These are phyloP conservation scores for Penicillium cosmopolitanum DNA, from an alignment of 495 filamentous ascomycete genomes.

Conservation along the genomic window DNA sequence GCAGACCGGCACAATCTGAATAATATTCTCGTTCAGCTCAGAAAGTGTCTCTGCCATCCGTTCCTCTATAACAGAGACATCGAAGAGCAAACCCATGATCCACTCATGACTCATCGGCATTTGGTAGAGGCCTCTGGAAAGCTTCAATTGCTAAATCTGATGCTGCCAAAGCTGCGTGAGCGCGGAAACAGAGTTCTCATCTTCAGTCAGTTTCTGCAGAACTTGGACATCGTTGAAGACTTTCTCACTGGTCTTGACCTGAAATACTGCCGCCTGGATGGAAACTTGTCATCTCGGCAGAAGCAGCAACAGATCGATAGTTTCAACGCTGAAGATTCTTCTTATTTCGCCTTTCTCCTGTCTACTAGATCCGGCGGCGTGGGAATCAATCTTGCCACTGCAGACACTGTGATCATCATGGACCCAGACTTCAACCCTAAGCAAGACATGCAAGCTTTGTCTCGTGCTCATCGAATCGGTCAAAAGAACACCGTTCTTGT, in stretches of 20 bases:
- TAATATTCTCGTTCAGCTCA: constrained; percentile 94
- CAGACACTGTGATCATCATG: constrained; percentile 97
- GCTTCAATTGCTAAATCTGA: constrained; percentile 79
- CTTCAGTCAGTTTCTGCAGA: constrained; percentile 93
- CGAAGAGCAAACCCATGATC: constrained; percentile 69
- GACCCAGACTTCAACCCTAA: constrained; percentile 99
- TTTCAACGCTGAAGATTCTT: constrained; percentile 84
- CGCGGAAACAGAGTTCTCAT: constrained; percentile 92
- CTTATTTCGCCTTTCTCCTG: constrained; percentile 85
- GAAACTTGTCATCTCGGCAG: constrained; percentile 73
- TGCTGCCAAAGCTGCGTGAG: constrained; percentile 87
- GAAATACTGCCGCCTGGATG: constrained; percentile 79
- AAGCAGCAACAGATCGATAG: constrained; percentile 94
- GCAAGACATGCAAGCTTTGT: constrained; percentile 94
- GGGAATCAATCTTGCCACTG: constrained; percentile 95
- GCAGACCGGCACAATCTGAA: constrained; percentile 76
- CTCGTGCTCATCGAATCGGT: constrained; percentile 92
- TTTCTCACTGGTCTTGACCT: constrained; percentile 76
- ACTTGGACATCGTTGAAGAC: constrained; percentile 89
- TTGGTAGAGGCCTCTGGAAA: constrained; percentile 92
- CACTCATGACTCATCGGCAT: constrained; percentile 66
- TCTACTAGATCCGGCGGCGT: constrained; percentile 95
- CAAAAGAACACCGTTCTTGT: constrained; percentile 95
- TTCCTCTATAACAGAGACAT: constrained; percentile 90
- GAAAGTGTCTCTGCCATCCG: constrained; percentile 93